phyloP scores from a whole-genome alignment of 2,329 filamentous ascomycete genomes.

The Cladorrhinum sp. region DNA sequence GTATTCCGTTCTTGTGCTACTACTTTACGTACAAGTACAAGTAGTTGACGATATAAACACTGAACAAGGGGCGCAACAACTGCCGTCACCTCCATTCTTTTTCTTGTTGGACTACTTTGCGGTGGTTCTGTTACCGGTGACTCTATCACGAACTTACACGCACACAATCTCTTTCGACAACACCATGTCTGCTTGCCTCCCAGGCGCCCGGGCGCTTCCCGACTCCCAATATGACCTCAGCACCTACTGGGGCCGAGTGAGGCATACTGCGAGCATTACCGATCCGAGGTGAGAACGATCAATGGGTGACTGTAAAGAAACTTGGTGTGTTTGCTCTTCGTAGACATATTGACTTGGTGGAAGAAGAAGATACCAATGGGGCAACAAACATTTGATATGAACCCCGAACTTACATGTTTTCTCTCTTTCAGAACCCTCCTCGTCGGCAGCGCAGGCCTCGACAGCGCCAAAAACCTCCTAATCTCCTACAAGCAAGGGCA shows the following conservation, averaged over 20 bases:
- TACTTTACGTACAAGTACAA: too few species aligned
- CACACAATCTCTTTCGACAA: constrained; percentile 13
- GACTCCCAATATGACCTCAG: constrained; percentile 87
- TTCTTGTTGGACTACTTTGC: too few species aligned
- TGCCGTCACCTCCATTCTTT: background rate
- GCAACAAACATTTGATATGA: background rate
- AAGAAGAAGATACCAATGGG: background rate
- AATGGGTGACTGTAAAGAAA: constrained; percentile 18
- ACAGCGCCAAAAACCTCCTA: constrained; percentile 79
- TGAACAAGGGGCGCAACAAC: background rate
- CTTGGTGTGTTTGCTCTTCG: constrained; percentile 10
- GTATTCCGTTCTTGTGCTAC: background rate
- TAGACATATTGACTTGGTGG: constrained; percentile 6
- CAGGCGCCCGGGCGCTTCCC: constrained; percentile 75
- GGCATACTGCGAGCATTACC: constrained; percentile 82
- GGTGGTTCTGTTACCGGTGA: too few species aligned
- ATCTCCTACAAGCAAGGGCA: constrained; percentile 84
- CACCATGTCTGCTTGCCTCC: constrained; percentile 67
- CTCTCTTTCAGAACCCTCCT: constrained; percentile 70
- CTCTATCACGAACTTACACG: too few species aligned
- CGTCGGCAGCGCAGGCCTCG: constrained; percentile 72
- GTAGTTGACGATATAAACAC: background rate
- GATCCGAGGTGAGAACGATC: constrained; percentile 79
- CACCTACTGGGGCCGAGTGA: constrained; percentile 93
- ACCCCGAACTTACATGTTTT: background rate